Conservation (phyloP, 2,329 filamentous ascomycete species). For the Cladosporium austrohemisphaericum region DNA sequence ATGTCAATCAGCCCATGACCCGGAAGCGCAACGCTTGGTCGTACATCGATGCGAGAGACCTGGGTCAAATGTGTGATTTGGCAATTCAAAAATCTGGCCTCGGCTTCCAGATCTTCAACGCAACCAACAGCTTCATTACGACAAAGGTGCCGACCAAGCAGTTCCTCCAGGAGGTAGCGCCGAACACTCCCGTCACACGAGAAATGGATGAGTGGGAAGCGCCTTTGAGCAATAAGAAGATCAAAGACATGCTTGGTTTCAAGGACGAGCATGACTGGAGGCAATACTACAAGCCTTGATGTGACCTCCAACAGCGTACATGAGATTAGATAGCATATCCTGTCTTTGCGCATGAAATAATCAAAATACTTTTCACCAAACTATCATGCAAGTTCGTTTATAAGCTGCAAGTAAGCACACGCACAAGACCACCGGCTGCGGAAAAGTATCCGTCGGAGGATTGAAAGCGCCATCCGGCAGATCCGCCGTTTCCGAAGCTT, state of each 20-base stretch:
- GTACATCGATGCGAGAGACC: constrained; percentile 60
- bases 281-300: constrained; percentile 41
- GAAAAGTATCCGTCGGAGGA: not conserved
- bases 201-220: constrained; percentile 58
- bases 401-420: no score
- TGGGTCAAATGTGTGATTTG: constrained; percentile 59
- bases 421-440: not conserved
- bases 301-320: not conserved
- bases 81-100: constrained; percentile 52
- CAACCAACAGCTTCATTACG: constrained; percentile 60
- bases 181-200: constrained; percentile 50
- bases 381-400: no score
- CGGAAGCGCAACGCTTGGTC: constrained; percentile 59
- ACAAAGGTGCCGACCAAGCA: constrained; percentile 49
- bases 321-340: no score
- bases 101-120: constrained; percentile 63
- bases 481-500: not conserved
- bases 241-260: constrained; percentile 56
- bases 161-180: constrained; percentile 50
- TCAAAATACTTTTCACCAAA: no score
- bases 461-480: not conserved
- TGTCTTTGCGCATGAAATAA: no score
- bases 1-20: constrained; percentile 48
- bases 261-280: constrained; percentile 57
- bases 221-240: constrained; percentile 59